These are phyloP conservation scores for Hemileccinum impolitum DNA, from an alignment of 768 basidiomycete species.

Conservation along the genomic window DNA sequence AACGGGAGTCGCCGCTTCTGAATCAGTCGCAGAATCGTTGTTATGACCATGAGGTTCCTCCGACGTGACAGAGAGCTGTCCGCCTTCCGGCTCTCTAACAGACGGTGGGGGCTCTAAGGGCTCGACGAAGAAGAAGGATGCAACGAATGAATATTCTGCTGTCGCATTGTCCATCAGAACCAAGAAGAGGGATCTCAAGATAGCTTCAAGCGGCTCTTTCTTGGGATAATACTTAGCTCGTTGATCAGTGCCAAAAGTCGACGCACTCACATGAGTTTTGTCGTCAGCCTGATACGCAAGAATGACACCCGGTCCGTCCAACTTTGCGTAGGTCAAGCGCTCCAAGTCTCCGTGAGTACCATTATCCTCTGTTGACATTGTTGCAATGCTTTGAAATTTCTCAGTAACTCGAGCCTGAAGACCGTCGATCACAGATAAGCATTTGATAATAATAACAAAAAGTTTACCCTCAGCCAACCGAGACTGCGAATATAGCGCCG, in stretches of 20 bases:
- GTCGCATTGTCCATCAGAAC: slow-evolving; percentile 95
- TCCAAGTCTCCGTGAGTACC: slow-evolving; percentile 43
- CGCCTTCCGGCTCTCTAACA: slow-evolving; percentile 33
- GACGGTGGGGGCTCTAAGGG: slow-evolving; percentile 25
- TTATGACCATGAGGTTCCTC: slow-evolving; percentile 45
- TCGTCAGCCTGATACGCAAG: slow-evolving; percentile 89
- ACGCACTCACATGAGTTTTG: slow-evolving; percentile 72
- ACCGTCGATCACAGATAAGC: not conserved
- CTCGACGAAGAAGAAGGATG: slow-evolving; percentile 68
- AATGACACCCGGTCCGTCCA: slow-evolving; percentile 79
- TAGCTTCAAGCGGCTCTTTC: slow-evolving; percentile 82
- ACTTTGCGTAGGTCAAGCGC: slow-evolving; percentile 61
- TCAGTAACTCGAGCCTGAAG: slow-evolving; percentile 64
- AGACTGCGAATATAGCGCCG: slow-evolving; percentile 84
- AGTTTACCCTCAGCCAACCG: slow-evolving; percentile 66
- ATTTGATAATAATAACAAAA: not conserved
- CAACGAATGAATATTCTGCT: slow-evolving; percentile 86
- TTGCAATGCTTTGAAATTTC: slow-evolving; percentile 62
- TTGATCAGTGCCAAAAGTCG: not conserved
- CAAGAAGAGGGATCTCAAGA: slow-evolving; percentile 80
- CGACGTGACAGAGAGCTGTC: slow-evolving; percentile 32
- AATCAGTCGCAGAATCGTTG: slow-evolving; percentile 42
- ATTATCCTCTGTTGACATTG: slow-evolving; percentile 41
- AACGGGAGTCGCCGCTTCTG: slow-evolving; percentile 45
- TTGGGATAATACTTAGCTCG: slow-evolving; percentile 28